A percentile compares a stretch with the other conserved stretches of the same genome.
phyloP scores from a whole-genome alignment of 805 yeast species.

The Candida caryicola region DNA sequence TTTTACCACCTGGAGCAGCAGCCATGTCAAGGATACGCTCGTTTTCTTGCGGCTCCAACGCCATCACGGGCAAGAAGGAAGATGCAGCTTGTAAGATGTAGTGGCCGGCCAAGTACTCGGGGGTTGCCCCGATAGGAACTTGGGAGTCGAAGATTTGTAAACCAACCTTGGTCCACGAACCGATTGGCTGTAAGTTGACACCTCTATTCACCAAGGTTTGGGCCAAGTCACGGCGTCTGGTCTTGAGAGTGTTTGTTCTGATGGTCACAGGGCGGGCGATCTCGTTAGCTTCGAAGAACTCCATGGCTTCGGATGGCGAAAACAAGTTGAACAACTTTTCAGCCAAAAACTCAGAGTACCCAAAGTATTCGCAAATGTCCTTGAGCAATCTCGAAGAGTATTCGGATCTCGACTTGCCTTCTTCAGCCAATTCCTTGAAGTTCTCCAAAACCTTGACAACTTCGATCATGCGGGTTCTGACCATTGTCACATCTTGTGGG shows the following conservation, averaged over 20 bases:
- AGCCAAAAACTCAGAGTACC: slow-evolving; percentile 87
- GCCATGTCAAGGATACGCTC: slow-evolving; percentile 98
- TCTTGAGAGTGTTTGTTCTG: slow-evolving; percentile 93
- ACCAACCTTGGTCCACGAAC: slow-evolving; percentile 98
- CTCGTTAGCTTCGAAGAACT: slow-evolving; percentile 97
- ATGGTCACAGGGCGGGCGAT: slow-evolving; percentile 94
- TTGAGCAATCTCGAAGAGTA: slow-evolving; percentile 72
- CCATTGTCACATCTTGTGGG: slow-evolving; percentile 73
- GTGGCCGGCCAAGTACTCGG: slow-evolving; percentile 97
- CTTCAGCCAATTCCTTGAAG: slow-evolving; percentile 77
- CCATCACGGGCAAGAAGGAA: slow-evolving; percentile 96
- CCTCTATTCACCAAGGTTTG: slow-evolving; percentile 95
- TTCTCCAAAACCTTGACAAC: slow-evolving; percentile 91
- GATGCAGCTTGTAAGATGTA: slow-evolving; percentile 98
- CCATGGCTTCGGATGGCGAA: slow-evolving; percentile 94
- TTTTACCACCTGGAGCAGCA: slow-evolving; percentile 99
- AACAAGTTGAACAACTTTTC: slow-evolving; percentile 90
- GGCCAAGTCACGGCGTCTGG: slow-evolving; percentile 93
- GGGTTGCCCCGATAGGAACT: slow-evolving; percentile 99
- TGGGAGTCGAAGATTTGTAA: slow-evolving; percentile 95
- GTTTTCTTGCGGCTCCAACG: slow-evolving; percentile 93
- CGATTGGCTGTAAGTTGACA: slow-evolving; percentile 95
- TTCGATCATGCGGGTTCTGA: slow-evolving; percentile 93
- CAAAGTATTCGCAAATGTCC: slow-evolving; percentile 92
- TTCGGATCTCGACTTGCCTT: slow-evolving; percentile 81